Evolutionary conservation across 2,329 filamentous ascomycete species (phyloP), one percentile per base, ranked within the genome.

Genomic region (Pyrenophora teres): DNA sequence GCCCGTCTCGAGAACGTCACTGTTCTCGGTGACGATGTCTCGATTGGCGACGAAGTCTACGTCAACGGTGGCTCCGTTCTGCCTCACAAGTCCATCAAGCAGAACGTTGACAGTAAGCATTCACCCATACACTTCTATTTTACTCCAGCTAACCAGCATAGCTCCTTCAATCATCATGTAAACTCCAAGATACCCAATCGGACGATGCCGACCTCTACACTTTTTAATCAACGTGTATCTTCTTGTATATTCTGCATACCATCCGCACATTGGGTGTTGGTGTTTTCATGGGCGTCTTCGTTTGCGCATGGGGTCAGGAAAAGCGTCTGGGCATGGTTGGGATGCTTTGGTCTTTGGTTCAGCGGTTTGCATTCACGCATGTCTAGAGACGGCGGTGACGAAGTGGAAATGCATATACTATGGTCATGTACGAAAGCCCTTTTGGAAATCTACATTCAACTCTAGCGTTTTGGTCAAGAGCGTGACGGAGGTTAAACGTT

Each of bases 81-180:
- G 60, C 93, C 93, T 6, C 93, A 99, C 81, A 99, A 99, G 88
- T 94, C 88, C 75, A 97, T 99, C 83, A 97, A 97, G 84, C 85
- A 88, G 69, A 99, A 99, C 76, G 90, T 99, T 68, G 94, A 99
- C 54, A 71, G 69, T 74, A 68, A 70, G 71, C 50, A n/a, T 35
- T 37, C 6, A 42, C 12, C 8, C 3, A 6, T 23, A 25, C 6
- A 5, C 4, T 15, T 27, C 12, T 2, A 1, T 6, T 4, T n/a
- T 25, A 6, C 48, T 41, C 3, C 15, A 5, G 44, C 62, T 67
- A 59, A 68, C 52, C 9, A 15, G 7, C 19, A 27, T 42, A 77
- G 74, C 74, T 38, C 76, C 76, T 48, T 75, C 76, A 31, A 78
- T 78, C 52, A 78, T 78, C 62, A 78, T 78, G 76, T 78, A 77